phyloP scores from a whole-genome alignment of 225 moss, liverwort and hornwort genomes.

The Antitrichia curtipendula region DNA sequence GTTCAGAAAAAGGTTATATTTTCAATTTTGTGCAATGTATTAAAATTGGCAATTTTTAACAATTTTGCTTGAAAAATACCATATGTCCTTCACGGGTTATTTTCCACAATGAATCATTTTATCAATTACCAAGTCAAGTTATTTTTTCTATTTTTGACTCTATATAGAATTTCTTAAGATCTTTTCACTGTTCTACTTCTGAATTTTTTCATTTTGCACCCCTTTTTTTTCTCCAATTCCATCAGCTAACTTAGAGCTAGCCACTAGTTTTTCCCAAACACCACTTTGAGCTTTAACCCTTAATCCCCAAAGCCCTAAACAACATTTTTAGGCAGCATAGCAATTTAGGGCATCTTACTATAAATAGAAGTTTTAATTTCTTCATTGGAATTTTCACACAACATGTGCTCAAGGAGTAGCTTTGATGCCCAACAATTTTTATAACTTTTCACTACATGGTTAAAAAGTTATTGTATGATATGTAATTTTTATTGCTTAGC shows the following conservation, averaged over 20 bases:
- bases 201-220: not conserved
- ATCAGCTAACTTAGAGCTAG: not conserved
- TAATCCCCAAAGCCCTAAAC: too few species aligned
- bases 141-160: not conserved
- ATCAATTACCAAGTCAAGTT: accelerated
- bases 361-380: too few species aligned
- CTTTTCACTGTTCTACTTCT: not conserved
- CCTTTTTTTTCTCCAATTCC: not conserved
- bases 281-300: too few species aligned
- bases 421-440: too few species aligned
- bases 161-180: not conserved
- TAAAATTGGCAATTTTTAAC: not conserved
- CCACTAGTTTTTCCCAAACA: too few species aligned
- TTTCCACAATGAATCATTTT: not conserved
- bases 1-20: not conserved
- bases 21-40: not conserved
- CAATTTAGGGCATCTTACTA: too few species aligned
- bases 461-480: too few species aligned
- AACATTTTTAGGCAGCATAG: too few species aligned
- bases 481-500: too few species aligned
- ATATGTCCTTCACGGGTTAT: accelerated
- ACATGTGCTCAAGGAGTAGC: too few species aligned
- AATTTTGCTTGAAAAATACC: not conserved
- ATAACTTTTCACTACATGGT: too few species aligned
- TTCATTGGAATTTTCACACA: too few species aligned